Percentiles rank a stretch among this genome's conserved stretches.
Evolutionary conservation across 805 yeast species (phyloP).

Genomic region (Wickerhamomyces tratensis): DNA sequence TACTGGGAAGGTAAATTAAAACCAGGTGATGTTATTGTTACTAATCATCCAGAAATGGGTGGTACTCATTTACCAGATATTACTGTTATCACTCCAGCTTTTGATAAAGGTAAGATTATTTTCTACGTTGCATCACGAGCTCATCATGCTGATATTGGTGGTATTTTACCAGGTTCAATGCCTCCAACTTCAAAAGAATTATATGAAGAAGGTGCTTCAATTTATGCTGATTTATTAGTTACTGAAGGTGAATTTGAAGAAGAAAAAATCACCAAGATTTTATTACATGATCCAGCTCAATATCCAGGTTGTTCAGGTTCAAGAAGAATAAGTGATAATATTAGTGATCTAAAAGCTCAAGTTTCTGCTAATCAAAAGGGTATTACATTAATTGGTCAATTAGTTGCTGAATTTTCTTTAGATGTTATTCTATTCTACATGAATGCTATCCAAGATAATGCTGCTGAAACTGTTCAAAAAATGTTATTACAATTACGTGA

Average conservation of each 20-base stretch:
- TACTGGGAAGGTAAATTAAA: slow-evolving; percentile 54
- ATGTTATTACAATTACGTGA: slow-evolving; percentile 35
- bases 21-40: slow-evolving; percentile 68
- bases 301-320: slow-evolving; percentile 87
- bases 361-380: slow-evolving; percentile 87
- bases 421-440: slow-evolving; percentile 59
- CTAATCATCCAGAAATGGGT: slow-evolving; percentile 79
- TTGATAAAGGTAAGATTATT: slow-evolving; percentile 47
- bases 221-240: slow-evolving; percentile 69
- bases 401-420: slow-evolving; percentile 55
- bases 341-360: slow-evolving; percentile 79
- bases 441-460: slow-evolving; percentile 75
- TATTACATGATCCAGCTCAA: slow-evolving; percentile 68
- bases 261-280: slow-evolving; percentile 47
- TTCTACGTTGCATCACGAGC: slow-evolving; percentile 93
- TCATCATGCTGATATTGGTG: slow-evolving; percentile 96
- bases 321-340: slow-evolving; percentile 71
- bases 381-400: slow-evolving; percentile 47
- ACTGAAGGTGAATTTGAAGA: slow-evolving; percentile 68
- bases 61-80: slow-evolving; percentile 88
- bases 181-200: slow-evolving; percentile 84
- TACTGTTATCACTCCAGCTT: slow-evolving; percentile 87
- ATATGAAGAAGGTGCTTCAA: slow-evolving; percentile 88
- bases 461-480: slow-evolving; percentile 58
- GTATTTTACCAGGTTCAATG: slow-evolving; percentile 87